Percentiles rank a stretch among this genome's conserved stretches.
phyloP scores from a whole-genome alignment of 768 basidiomycete species.

The Amanita jacksonii region DNA sequence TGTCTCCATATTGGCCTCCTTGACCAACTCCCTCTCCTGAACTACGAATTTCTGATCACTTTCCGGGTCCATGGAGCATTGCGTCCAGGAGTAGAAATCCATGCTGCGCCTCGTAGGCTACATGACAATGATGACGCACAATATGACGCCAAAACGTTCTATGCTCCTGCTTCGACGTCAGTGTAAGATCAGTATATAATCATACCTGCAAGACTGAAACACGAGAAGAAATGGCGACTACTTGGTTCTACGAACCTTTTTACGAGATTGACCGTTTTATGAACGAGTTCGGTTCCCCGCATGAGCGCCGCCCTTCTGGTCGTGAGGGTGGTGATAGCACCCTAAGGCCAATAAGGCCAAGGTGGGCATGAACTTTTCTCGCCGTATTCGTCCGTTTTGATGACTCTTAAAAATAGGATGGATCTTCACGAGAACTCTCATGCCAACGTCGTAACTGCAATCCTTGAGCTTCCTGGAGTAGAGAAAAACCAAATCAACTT shows the following conservation, averaged over 20 bases:
- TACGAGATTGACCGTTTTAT: constrained; percentile 7
- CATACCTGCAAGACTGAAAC: no score
- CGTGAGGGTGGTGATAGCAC: background rate
- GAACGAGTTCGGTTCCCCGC: background rate
- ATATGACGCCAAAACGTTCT: no score
- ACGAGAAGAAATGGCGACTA: background rate
- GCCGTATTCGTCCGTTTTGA: background rate
- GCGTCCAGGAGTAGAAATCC: no score
- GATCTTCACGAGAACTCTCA: constrained; percentile 42
- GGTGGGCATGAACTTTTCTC: background rate
- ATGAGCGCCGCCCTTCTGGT: background rate
- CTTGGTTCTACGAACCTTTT: constrained; percentile 7
- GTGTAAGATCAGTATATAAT: no score
- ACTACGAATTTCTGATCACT: no score
- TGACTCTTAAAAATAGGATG: constrained; percentile 27
- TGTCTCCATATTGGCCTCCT: no score
- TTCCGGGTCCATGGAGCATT: no score
- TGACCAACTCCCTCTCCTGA: no score
- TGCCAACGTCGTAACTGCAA: constrained; percentile 39
- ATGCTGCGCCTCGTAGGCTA: no score
- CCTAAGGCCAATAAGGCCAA: background rate
- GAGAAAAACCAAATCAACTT: constrained; percentile 40
- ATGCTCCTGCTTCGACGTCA: no score
- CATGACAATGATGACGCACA: no score
- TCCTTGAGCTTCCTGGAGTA: constrained; percentile 51